Base-by-base conservation (phyloP, 2,329 filamentous ascomycete genomes). In the Nectriaceae sp. region DNA sequence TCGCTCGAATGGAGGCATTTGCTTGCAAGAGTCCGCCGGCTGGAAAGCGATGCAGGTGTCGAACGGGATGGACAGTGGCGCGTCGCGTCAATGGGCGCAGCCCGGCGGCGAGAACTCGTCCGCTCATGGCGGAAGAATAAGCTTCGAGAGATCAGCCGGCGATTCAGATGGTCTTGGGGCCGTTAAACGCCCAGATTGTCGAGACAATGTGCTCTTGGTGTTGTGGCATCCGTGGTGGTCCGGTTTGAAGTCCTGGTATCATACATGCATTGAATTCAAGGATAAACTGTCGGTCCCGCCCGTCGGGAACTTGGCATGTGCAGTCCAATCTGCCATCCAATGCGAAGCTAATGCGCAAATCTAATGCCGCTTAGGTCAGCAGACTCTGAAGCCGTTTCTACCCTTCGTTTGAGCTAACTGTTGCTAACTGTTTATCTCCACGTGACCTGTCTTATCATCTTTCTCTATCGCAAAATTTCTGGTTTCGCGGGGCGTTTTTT, bases 11-110 rank as follows among this genome's bases (percentile, higher is more conserved):
- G 59, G 80, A 75, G 53, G 80, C 77, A 71, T 89, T 82, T 56
- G 84, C 77, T 60, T 84, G 78, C 51, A 90, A 77, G 29, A 91
- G 79, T 21, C 88, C 87, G 46, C 86, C 85, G 13, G 84, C 83
- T 26, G 85, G 81, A 50, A 85, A 76, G 53, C 78, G 83, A 70
- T 89, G 84, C 59, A 88, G 75, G 66, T 85, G 80, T 62, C 87
- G 86, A 61, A 76, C 74, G 55, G 76, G 69, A 62, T 75, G 75
- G 61, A 77, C 70, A 54, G 76, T 70, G 59, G 76, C 77, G 70
- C 82, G 83, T 72, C 84, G 83, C 68, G 84, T 76, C 62, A 84
- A 73, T 71, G 85, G 83, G 71, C 83, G 75, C 60, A 88, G 79
- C 73, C 88, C 84, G 67, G 86, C 83, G 70, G 88, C 85, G 72